Base-by-base conservation (phyloP, 73 alveolate genomes). In the Urostyla sp. region DNA sequence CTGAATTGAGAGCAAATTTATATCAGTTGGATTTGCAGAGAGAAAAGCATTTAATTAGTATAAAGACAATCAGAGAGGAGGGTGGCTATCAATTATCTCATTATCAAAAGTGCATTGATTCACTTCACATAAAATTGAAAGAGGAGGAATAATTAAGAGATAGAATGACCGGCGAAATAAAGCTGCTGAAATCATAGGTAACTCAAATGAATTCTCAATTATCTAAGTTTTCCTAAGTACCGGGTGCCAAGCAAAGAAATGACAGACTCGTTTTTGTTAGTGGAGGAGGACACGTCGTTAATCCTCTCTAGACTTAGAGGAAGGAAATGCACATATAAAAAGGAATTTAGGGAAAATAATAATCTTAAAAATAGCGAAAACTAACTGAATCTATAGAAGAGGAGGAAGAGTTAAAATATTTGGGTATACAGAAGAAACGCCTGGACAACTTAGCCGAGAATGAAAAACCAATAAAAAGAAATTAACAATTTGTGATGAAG, bases 11-110 rank as follows among this genome's bases (percentile, higher is more conserved):
- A 31, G 66, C 84, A 0, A 72, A 80, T 67, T 27, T 80, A 16
- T 74, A 80, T 66, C 84, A 80, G 23, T 49, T 80, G 7, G 75
- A 80, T 28, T 24, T 63, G 20, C 60, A 63, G 49, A 75, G 67
- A 49, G 84, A 63, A 32, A 80, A 80, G 53, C 90, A 80, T 67
- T 43, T 80, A 24, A 43, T 20, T 10, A 53, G 52, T 21, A 80
- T 80, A 32, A 50, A 63, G 44, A 80, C 18, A 21, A 44, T 80
- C 30, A 80, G 77, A 80, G 90, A 55, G 11, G 75, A 80, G 27
- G 63, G 76, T 0, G 48, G 77, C 3, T 55, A 21, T 27, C 26
- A 66, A 26, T 20, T 56, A 35, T 34, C 21, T n/a, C 35, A n/a
- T 0, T 76, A 37, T 26, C 57, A 55, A 45, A 55, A 59, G 18